phyloP scores from a whole-genome alignment of 2,329 filamentous ascomycete genomes.

The Xylaria sp. region DNA sequence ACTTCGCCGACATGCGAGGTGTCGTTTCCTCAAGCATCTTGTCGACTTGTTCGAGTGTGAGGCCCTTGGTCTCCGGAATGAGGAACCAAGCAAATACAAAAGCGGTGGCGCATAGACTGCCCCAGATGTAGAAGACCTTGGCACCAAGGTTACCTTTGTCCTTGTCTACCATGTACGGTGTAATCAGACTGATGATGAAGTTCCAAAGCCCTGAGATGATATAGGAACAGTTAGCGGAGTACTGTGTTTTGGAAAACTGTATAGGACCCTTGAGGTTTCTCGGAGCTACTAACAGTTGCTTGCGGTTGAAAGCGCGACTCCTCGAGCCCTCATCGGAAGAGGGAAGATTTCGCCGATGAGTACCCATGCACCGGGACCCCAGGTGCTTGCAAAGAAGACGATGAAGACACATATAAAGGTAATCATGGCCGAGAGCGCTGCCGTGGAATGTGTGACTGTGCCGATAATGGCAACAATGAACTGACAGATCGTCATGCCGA shows the following conservation, averaged over 20 bases:
- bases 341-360: conserved; percentile 92
- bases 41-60: conserved; percentile 80
- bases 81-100: conserved; percentile 75
- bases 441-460: conserved; percentile 51
- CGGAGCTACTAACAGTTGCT: conserved; percentile 68
- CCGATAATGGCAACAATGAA: conserved; percentile 84
- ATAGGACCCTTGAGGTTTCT: background rate
- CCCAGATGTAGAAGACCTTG: conserved; percentile 79
- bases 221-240: background rate
- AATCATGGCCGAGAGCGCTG: conserved; percentile 73
- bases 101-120: conserved; percentile 65
- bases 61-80: conserved; percentile 75
- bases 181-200: conserved; percentile 71
- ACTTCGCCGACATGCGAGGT: conserved; percentile 76
- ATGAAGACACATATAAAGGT: conserved; percentile 92
- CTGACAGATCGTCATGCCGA: conserved; percentile 85
- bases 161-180: conserved; percentile 70
- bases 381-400: conserved; percentile 89
- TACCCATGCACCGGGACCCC: conserved; percentile 79
- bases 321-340: conserved; percentile 84
- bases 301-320: conserved; percentile 84
- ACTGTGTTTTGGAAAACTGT: background rate
- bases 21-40: conserved; percentile 89
- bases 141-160: conserved; percentile 69
- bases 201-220: conserved; percentile 72